Conservation (phyloP, 495 filamentous ascomycete genomes). For the Penicillium turbatum region DNA sequence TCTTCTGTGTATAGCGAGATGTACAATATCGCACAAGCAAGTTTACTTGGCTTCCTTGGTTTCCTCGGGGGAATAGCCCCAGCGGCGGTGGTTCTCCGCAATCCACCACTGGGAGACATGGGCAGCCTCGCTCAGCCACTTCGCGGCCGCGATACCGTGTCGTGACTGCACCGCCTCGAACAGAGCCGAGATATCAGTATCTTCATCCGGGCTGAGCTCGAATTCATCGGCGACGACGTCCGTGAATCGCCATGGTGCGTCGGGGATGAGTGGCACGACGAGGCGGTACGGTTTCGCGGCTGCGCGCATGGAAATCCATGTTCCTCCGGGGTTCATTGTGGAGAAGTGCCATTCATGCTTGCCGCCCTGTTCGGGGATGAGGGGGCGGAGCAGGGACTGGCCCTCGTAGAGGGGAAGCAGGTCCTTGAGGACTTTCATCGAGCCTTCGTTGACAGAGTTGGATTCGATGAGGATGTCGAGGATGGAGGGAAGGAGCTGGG, state of each 20-base stretch:
- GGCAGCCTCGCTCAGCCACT: conserved; percentile 37
- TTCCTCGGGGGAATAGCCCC: conserved; percentile 12
- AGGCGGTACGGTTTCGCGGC: conserved; percentile 33
- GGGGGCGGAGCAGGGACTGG: conserved; percentile 34
- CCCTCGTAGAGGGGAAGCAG: conserved; percentile 40
- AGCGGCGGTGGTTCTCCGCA: conserved; percentile 23
- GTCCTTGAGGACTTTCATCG: conserved; percentile 23
- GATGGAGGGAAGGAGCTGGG: conserved; percentile 40
- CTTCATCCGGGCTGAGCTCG: conserved; percentile 18
- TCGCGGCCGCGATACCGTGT: conserved; percentile 25
- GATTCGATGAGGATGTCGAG: conserved; percentile 39
- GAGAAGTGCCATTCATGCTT: conserved; percentile 38
- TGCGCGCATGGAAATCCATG: conserved; percentile 32
- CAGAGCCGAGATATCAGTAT: conserved; percentile 20
- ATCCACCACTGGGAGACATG: conserved; percentile 35
- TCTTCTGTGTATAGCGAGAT: background rate
- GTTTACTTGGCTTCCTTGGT: background rate
- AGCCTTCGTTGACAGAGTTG: conserved; percentile 25
- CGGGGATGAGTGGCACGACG: conserved; percentile 33
- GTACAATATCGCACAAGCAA: too few species aligned
- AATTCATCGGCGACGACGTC: conserved; percentile 29
- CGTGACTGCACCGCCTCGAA: conserved; percentile 19
- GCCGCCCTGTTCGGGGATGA: conserved; percentile 14
- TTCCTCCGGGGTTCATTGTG: conserved; percentile 40
- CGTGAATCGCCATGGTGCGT: conserved; percentile 33